Evolutionary conservation across 306 rosid species (phyloP).

Genomic region (Dryas octopetala): DNA sequence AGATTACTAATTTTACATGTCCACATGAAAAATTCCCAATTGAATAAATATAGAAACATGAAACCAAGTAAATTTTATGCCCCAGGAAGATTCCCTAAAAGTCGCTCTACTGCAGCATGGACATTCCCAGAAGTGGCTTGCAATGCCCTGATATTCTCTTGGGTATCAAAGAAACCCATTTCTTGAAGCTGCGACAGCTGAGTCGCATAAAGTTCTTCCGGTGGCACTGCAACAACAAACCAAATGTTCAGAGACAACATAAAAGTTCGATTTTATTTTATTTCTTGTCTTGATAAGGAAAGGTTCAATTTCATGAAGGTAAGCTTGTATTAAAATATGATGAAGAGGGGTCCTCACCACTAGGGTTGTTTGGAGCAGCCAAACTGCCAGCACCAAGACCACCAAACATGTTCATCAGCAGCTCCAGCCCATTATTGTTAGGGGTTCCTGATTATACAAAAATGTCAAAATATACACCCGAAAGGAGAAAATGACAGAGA

Average conservation of each 20-base stretch:
- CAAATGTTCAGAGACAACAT: not conserved
- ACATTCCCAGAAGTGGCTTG: constrained; percentile 63
- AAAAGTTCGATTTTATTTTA: not conserved
- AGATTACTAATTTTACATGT: constrained; percentile 35
- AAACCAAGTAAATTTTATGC: constrained; percentile 27
- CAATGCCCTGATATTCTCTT: constrained; percentile 64
- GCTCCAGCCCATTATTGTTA: constrained; percentile 44
- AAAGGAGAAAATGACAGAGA: not conserved
- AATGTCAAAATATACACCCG: not conserved
- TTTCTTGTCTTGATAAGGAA: not conserved
- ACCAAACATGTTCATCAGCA: constrained; percentile 62
- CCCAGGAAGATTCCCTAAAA: constrained; percentile 51
- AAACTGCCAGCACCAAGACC: constrained; percentile 60
- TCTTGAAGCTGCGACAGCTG: constrained; percentile 65
- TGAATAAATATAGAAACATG: constrained; percentile 14
- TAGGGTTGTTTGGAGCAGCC: constrained; percentile 43
- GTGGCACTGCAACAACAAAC: constrained; percentile 42
- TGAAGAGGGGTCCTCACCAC: constrained; percentile 35
- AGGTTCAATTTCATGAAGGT: not conserved
- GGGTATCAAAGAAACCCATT: constrained; percentile 66
- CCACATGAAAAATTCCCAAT: constrained; percentile 35
- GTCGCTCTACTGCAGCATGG: constrained; percentile 70
- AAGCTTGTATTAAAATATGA: not conserved
- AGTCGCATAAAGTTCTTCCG: constrained; percentile 58
- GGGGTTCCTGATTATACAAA: constrained; percentile 40